Percentiles rank a stretch among this genome's conserved stretches.
phyloP scores from a whole-genome alignment of 805 yeast genomes.

The Ogataea chonburiensis region DNA sequence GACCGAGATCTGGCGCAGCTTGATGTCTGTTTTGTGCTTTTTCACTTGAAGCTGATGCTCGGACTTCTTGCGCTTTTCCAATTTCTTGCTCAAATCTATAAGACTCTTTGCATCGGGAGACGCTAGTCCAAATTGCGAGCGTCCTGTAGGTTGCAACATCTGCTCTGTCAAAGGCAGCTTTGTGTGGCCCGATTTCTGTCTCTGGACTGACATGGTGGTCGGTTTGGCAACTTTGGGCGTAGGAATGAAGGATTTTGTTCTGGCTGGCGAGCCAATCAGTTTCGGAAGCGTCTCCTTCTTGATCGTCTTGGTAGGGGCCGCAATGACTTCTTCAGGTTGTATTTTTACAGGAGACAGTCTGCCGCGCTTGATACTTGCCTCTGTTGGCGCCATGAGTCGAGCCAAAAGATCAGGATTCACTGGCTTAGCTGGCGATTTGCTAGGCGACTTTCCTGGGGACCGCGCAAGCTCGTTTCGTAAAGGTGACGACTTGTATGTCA shows the following conservation, averaged over 20 bases:
- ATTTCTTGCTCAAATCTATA: constrained; percentile 21
- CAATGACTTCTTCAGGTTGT: constrained; percentile 6
- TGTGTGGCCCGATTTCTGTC: constrained; percentile 2
- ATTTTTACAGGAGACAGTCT: constrained; percentile 14
- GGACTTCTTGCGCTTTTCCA: constrained; percentile 22
- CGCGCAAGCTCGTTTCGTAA: constrained; percentile 4
- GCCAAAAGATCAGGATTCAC: constrained; percentile 15
- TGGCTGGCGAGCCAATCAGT: constrained; percentile 9
- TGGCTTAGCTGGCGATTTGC: constrained; percentile 10
- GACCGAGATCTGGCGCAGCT: constrained; percentile 18
- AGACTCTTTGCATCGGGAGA: constrained; percentile 20
- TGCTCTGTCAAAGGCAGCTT: constrained; percentile 30
- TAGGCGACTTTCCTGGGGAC: constrained; percentile 3
- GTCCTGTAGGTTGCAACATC: constrained; percentile 19
- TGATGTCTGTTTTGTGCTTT: constrained; percentile 14
- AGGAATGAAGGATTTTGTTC: constrained; percentile 3
- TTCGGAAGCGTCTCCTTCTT: constrained; percentile 8
- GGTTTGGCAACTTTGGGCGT: constrained; percentile 19
- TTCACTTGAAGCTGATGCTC: constrained; percentile 16
- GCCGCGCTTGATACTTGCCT: constrained; percentile 23
- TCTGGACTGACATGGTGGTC: constrained; percentile 7
- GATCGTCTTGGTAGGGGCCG: constrained; percentile 11
- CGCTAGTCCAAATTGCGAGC: constrained; percentile 9
- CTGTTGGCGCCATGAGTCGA: constrained; percentile 29
- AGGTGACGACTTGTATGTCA: constrained; percentile 15